Base-by-base conservation (phyloP, 768 basidiomycete species). In the Cytidiella melzeri region DNA sequence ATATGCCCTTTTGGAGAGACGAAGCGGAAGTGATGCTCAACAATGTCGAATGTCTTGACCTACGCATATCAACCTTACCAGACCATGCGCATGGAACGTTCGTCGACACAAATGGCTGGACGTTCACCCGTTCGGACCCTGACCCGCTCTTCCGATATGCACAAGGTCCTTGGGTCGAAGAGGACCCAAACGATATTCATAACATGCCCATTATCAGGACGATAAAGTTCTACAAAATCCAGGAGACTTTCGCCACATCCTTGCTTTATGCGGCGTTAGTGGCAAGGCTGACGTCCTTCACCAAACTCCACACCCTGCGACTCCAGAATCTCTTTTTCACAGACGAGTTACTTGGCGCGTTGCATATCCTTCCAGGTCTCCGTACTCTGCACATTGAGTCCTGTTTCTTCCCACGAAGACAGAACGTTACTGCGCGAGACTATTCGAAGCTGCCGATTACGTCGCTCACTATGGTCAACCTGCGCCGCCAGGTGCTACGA, bases 311-410 rank as follows among this genome's bases (percentile, higher is more conserved):
- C 12, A 66, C 67, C 18, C 67, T 76, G 45, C 58, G 64, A 0
- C 69, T 75, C 54, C 59, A 55, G 41, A 57, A 64, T 40, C 65
- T 71, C 52, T 57, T 70, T 19, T 64, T 76, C 40, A 67, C 71
- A 0, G 59, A 66, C 24, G 28, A 57, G 1, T 61, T 75, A 10
- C 69, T 71, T 45, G 49, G 49, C 0, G 49, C 68, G 24, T 61
- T 76, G 13, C 69, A 70, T 57, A 39, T 45, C 27, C 65, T 76
- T 11, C 69, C 71, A 1, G 45, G 45, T 2, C 67, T 76, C 18
- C 62, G 67, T 25, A 62, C 55, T 7, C 65, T 76, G n/a, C 60
- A 62, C 23, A 62, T 76, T 48, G 72, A 74, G 42, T 66, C 70
- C 41, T 76, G 73, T 45, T 58, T 60, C 9, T 50, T 64, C 43